A percentile compares a stretch with the other conserved stretches of the same genome.
These are phyloP conservation scores for Eimeria maxima DNA, from an alignment of 169 alveolate genomes.

Conservation along the genomic window DNA sequence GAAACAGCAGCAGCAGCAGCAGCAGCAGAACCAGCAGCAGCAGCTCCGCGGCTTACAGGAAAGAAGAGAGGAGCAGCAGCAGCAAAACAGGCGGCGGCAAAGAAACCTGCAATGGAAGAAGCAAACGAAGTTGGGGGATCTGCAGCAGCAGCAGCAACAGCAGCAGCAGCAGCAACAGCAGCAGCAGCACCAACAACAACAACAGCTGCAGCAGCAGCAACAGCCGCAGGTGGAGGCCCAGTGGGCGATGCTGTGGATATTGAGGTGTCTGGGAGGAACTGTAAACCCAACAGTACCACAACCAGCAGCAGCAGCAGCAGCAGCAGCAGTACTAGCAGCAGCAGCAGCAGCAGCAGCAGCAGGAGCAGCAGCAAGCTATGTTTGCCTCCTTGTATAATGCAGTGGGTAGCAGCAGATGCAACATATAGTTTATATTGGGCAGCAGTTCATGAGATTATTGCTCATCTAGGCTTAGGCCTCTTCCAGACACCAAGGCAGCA, in stretches of 20 bases:
- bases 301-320: constrained; percentile 4
- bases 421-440: not conserved
- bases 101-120: no score
- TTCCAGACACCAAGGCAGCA: not conserved
- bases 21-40: no score
- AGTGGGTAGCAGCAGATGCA: constrained; percentile 19
- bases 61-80: no score
- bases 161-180: not conserved
- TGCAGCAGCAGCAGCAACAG: no score
- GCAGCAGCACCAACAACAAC: not conserved
- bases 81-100: no score
- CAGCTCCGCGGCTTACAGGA: no score
- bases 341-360: constrained; percentile 6
- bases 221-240: not conserved
- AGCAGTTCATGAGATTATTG: constrained; percentile 20
- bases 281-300: constrained; percentile 1
- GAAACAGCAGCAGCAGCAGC: no score
- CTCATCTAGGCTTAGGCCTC: constrained; percentile 17
- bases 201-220: not conserved
- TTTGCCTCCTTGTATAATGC: not conserved
- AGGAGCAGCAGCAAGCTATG: no score
- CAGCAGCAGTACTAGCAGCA: not conserved
- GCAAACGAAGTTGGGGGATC: no score
- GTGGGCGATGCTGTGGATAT: not conserved
- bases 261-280: not conserved